phyloP scores from a whole-genome alignment of 2,329 filamentous ascomycete species.

The Cladosporium cucumerinum region DNA sequence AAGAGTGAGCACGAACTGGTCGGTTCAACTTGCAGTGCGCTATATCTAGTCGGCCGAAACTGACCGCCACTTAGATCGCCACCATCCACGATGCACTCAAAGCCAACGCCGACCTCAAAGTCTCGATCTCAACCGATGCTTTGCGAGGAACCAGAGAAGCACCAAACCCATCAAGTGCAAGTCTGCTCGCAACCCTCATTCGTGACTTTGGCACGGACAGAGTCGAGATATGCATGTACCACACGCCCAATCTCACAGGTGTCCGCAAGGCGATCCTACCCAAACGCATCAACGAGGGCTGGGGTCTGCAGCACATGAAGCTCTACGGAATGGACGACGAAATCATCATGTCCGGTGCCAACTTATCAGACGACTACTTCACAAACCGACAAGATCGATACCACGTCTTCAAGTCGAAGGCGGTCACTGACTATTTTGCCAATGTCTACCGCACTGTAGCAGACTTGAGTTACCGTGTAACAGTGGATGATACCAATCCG shows the following conservation, averaged over 20 bases:
- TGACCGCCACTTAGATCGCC: slow-evolving; percentile 54
- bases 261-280: slow-evolving; percentile 79
- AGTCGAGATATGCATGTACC: slow-evolving; percentile 95
- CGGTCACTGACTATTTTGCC: slow-evolving; percentile 79
- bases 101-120: slow-evolving; percentile 68
- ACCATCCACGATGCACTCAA: slow-evolving; percentile 73
- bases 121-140: slow-evolving; percentile 89
- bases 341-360: slow-evolving; percentile 92
- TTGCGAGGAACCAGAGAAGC: slow-evolving; percentile 88
- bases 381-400: slow-evolving; percentile 94
- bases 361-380: slow-evolving; percentile 91
- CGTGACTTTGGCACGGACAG: slow-evolving; percentile 77
- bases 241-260: slow-evolving; percentile 92
- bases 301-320: slow-evolving; percentile 99
- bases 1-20: slow-evolving; percentile 86
- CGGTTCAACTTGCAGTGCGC: slow-evolving; percentile 23
- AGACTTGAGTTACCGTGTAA: slow-evolving; percentile 75
- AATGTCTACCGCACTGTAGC: slow-evolving; percentile 73
- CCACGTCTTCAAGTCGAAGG: slow-evolving; percentile 77
- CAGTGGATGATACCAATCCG: slow-evolving; percentile 51
- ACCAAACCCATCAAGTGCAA: slow-evolving; percentile 81
- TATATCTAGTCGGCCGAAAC: background rate
- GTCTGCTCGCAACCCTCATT: slow-evolving; percentile 78
- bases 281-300: slow-evolving; percentile 91
- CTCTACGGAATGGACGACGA: slow-evolving; percentile 94